Evolutionary conservation across 2,329 filamentous ascomycete species (phyloP).

Genomic region (Colletotrichum sp.): DNA sequence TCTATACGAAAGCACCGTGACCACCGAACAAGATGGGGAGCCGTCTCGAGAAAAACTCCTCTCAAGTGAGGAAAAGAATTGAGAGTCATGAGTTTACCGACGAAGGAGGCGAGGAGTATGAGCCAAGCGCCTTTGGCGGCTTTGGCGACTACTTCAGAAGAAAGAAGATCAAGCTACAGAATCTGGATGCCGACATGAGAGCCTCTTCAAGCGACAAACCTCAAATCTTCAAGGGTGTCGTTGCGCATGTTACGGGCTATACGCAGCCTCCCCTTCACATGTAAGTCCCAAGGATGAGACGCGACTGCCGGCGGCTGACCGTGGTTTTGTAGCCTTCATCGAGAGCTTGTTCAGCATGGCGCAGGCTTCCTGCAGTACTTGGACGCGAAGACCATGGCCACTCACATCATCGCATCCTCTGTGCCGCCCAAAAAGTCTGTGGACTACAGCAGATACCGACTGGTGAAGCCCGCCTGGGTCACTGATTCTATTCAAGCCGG

Average conservation of each 20-base stretch:
- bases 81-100: constrained; percentile 74
- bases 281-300: constrained; percentile 34
- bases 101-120: constrained; percentile 88
- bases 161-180: constrained; percentile 97
- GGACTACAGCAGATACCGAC: constrained; percentile 85
- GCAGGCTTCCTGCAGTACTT: constrained; percentile 94
- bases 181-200: constrained; percentile 84
- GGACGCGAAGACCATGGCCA: constrained; percentile 92
- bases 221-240: constrained; percentile 87
- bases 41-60: constrained; percentile 68
- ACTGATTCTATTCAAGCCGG: constrained; percentile 86
- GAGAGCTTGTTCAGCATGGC: constrained; percentile 88
- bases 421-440: constrained; percentile 92
- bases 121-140: constrained; percentile 83
- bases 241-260: constrained; percentile 93
- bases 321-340: constrained; percentile 65
- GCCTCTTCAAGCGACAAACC: constrained; percentile 73
- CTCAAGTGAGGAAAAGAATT: constrained; percentile 65
- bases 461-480: constrained; percentile 95
- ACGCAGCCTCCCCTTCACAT: constrained; percentile 92
- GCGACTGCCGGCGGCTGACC: background rate
- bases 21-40: constrained; percentile 55
- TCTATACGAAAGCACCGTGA: constrained; percentile 3
- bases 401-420: constrained; percentile 91
- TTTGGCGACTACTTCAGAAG: constrained; percentile 91